phyloP scores from a whole-genome alignment of 352 stramenopile genomes.

The Proteromonas lacertae region DNA sequence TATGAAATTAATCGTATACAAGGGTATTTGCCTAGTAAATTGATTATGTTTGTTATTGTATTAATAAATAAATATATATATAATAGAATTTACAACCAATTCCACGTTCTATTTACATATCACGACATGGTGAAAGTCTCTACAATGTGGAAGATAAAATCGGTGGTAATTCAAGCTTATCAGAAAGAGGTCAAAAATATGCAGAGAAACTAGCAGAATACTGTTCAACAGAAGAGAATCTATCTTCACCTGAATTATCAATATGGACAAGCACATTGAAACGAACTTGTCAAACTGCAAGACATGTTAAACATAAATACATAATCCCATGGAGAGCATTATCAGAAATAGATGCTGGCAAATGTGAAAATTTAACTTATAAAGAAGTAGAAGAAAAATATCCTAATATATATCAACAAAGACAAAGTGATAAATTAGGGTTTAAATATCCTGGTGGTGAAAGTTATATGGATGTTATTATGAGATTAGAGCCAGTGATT shows the following conservation, averaged over 20 bases:
- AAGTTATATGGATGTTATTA: conserved; percentile 65
- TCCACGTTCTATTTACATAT: background rate
- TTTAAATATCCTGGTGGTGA: conserved; percentile 25
- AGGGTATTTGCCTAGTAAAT: too few relatives aligned
- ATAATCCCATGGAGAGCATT: conserved; percentile 22
- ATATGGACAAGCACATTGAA: conserved; percentile 86
- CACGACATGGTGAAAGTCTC: conserved; percentile 70
- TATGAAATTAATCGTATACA: too few relatives aligned
- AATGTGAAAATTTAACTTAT: conserved; percentile 64
- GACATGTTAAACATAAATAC: too few relatives aligned
- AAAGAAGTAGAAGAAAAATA: conserved; percentile 49
- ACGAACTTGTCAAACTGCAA: conserved; percentile 68
- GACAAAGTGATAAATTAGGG: conserved; percentile 17
- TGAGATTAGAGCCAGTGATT: conserved; percentile 58
- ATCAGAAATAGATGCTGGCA: conserved; percentile 56
- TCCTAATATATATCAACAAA: conserved; percentile 40
- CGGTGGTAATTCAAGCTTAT: conserved; percentile 64
- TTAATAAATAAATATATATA: too few relatives aligned
- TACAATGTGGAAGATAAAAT: conserved; percentile 89
- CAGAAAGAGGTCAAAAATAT: conserved; percentile 54
- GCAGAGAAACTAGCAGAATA: conserved; percentile 59
- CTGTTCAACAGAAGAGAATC: too few relatives aligned
- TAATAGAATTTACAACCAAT: too few relatives aligned
- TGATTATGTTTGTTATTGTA: too few relatives aligned
- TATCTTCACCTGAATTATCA: too few relatives aligned